Conservation (phyloP, 805 yeast species). For the Saccharomycopsis capsularis region DNA sequence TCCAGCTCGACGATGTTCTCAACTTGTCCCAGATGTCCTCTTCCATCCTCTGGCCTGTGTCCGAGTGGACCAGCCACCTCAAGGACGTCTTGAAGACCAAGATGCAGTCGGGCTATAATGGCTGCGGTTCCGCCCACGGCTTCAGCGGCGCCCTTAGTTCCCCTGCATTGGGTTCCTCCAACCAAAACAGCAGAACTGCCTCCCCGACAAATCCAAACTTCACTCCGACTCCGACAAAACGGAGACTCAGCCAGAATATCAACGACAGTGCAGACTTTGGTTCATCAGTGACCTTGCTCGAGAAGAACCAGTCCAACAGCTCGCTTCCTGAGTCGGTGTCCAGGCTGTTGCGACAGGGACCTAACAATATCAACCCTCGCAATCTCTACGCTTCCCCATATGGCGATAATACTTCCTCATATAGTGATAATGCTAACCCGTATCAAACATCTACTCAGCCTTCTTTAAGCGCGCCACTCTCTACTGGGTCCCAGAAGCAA, state of each 20-base stretch:
- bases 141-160: constrained; percentile 52
- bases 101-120: constrained; percentile 55
- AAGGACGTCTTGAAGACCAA: constrained; percentile 51
- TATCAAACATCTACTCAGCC: not conserved
- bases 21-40: constrained; percentile 35
- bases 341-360: not conserved
- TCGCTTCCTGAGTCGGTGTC: not conserved
- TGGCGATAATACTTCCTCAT: constrained; percentile 7
- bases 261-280: constrained; percentile 23
- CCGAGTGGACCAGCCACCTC: constrained; percentile 54
- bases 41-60: constrained; percentile 40
- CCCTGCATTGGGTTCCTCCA: constrained; percentile 33
- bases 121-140: constrained; percentile 69
- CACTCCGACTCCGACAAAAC: constrained; percentile 28
- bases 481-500: no score
- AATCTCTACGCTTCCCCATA: not conserved
- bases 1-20: constrained; percentile 55
- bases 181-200: not conserved
- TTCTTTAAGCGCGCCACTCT: not conserved
- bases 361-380: not conserved
- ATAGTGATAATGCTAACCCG: constrained; percentile 23
- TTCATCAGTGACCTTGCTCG: constrained; percentile 1
- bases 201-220: constrained; percentile 34
- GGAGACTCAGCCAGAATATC: constrained; percentile 14
- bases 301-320: not conserved